A percentile compares a stretch with the other conserved stretches of the same genome.
Evolutionary conservation across 768 basidiomycete species (phyloP).

Genomic region (Lactifluus piperatus): DNA sequence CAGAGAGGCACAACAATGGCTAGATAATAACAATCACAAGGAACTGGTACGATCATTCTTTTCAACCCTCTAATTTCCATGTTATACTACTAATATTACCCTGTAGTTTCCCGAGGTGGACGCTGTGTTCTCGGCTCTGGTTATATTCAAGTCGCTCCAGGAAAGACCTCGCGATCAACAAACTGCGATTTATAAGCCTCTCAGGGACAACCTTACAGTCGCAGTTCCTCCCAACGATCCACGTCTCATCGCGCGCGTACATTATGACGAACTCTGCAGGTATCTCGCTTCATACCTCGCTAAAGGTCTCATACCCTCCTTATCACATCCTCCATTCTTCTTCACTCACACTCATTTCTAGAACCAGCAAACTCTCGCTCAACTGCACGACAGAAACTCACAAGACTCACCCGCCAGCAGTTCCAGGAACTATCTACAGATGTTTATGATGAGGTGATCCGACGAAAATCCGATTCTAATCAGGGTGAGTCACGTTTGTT

Average conservation of each 20-base stretch:
- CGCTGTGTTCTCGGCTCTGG: too few relatives aligned
- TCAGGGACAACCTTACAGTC: constrained; percentile 47
- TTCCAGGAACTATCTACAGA: constrained; percentile 97
- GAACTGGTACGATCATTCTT: too few relatives aligned
- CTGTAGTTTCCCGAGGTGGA: too few relatives aligned
- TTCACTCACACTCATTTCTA: constrained; percentile 23
- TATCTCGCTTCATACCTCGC: too few relatives aligned
- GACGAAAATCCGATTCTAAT: constrained; percentile 57
- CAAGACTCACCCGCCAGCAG: constrained; percentile 86
- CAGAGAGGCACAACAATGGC: too few relatives aligned
- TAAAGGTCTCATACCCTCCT: constrained; percentile 56
- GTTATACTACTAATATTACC: too few relatives aligned
- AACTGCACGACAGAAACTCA: constrained; percentile 82
- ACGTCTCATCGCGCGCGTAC: constrained; percentile 44
- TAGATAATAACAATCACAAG: too few relatives aligned
- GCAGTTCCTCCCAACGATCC: constrained; percentile 4
- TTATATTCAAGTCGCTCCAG: too few relatives aligned
- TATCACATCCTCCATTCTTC: constrained; percentile 32
- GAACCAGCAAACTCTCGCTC: constrained; percentile 70
- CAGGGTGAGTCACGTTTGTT: constrained; percentile 41
- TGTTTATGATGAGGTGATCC: constrained; percentile 89
- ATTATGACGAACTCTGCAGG: constrained; percentile 61
- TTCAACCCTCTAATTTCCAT: too few relatives aligned
- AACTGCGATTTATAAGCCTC: constrained; percentile 37
- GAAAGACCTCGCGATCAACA: too few relatives aligned